These are phyloP conservation scores for Plasmopara muralis DNA, from an alignment of 352 stramenopile genomes.

Conservation along the genomic window DNA sequence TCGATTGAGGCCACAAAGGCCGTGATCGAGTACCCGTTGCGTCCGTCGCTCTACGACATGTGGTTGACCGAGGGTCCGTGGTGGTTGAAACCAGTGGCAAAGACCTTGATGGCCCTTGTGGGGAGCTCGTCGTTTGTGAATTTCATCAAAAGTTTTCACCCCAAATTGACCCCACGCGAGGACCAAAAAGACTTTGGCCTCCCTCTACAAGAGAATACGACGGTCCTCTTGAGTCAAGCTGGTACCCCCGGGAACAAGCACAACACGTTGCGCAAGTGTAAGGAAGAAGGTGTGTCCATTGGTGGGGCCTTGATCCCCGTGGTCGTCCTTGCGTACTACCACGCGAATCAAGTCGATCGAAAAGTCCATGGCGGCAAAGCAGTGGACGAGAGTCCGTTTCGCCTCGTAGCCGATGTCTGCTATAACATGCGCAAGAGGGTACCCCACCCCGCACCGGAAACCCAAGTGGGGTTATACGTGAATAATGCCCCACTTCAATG, in stretches of 20 bases:
- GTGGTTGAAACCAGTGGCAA: constrained; percentile 33
- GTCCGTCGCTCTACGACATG: constrained; percentile 38
- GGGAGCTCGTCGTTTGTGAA: constrained; percentile 28
- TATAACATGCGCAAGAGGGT: constrained; percentile 45
- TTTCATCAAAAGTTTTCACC: constrained; percentile 42
- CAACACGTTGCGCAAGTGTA: constrained; percentile 31
- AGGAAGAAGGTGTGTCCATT: constrained; percentile 35
- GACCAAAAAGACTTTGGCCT: constrained; percentile 45
- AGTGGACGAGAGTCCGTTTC: constrained; percentile 18
- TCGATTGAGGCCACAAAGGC: constrained; percentile 24
- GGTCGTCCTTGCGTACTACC: constrained; percentile 42
- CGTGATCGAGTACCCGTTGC: constrained; percentile 29
- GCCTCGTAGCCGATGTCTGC: constrained; percentile 38
- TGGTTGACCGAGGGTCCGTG: constrained; percentile 28
- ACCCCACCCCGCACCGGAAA: constrained; percentile 12
- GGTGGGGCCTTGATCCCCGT: constrained; percentile 40
- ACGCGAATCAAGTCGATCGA: constrained; percentile 31
- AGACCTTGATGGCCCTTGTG: constrained; percentile 22
- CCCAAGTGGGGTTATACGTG: constrained; percentile 46
- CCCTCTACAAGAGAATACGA: constrained; percentile 36
- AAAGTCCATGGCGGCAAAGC: constrained; percentile 18
- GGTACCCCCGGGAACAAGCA: constrained; percentile 38
- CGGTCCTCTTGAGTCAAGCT: constrained; percentile 30
- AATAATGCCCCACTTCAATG: constrained; percentile 36
- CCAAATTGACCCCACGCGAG: constrained; percentile 24